Percentiles rank a stretch among this genome's conserved stretches.
Evolutionary conservation across 306 rosid genomes (phyloP).

Genomic region (Gynostemma pentaphyllum): DNA sequence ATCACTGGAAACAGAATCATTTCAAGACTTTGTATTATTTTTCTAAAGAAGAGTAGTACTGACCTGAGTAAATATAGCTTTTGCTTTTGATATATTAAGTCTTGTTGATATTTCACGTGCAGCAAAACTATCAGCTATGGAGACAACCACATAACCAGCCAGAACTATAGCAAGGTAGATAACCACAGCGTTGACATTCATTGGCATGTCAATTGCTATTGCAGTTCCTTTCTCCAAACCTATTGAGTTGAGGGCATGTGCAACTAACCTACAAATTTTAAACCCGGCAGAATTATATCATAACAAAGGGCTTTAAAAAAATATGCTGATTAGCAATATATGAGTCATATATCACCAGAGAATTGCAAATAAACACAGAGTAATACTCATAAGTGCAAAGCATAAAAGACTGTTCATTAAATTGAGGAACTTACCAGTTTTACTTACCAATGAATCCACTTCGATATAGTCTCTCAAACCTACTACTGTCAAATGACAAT

Average conservation of each 20-base stretch:
- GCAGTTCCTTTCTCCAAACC: slow-evolving; percentile 78
- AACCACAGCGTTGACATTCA: slow-evolving; percentile 67
- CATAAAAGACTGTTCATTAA: not conserved
- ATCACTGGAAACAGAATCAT: not conserved
- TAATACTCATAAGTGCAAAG: not conserved
- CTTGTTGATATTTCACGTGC: slow-evolving; percentile 79
- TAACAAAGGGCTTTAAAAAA: not conserved
- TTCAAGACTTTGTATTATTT: not conserved
- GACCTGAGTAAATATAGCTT: slow-evolving; percentile 91
- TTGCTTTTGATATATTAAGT: slow-evolving; percentile 69
- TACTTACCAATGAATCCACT: not conserved
- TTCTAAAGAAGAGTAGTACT: slow-evolving; percentile 10
- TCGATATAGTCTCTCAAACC: not conserved
- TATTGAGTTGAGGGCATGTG: slow-evolving; percentile 58
- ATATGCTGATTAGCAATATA: not conserved
- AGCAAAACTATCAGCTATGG: slow-evolving; percentile 97
- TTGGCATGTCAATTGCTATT: slow-evolving; percentile 91
- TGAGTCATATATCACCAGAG: not conserved
- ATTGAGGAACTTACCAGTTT: not conserved
- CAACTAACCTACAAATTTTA: slow-evolving; percentile 62
- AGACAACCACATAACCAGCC: slow-evolving; percentile 78
- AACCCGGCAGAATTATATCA: slow-evolving; percentile 16
- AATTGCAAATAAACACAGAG: not conserved
- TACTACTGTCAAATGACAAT: not conserved
- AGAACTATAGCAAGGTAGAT: slow-evolving; percentile 85